A percentile compares a stretch with the other conserved stretches of the same genome.
These are phyloP conservation scores for Stephania yunnanensis DNA, from an alignment of 164 flowering plant species.

Conservation along the genomic window DNA sequence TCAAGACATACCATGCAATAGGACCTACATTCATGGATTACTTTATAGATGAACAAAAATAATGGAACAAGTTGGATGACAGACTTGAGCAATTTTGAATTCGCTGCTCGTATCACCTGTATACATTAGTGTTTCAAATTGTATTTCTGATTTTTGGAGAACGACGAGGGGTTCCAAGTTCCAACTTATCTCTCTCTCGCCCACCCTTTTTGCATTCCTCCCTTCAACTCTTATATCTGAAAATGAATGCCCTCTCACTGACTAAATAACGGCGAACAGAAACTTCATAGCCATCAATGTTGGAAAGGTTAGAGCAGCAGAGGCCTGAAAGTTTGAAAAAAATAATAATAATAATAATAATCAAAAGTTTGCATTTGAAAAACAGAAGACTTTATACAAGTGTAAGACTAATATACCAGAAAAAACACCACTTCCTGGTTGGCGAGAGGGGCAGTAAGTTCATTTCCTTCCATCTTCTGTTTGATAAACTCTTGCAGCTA, in stretches of 20 bases:
- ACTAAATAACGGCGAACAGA: conserved; percentile 28
- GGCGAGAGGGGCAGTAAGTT: conserved; percentile 50
- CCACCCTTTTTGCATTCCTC: neutral
- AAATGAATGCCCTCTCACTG: conserved; percentile 4
- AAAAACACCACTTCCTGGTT: conserved; percentile 63
- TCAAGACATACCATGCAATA: no score
- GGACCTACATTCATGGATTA: no score
- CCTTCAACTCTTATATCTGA: neutral
- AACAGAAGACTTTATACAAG: neutral
- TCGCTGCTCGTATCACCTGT: neutral
- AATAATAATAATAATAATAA: neutral
- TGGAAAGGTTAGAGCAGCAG: conserved; percentile 56
- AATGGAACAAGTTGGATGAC: neutral
- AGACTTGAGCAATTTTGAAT: neutral
- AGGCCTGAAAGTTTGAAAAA: conserved; percentile 43
- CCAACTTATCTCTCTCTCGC: neutral
- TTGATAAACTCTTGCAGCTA: conserved; percentile 64
- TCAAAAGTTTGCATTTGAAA: neutral
- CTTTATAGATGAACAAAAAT: no score
- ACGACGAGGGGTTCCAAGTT: neutral
- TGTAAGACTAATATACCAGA: conserved; percentile 34
- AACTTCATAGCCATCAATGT: conserved; percentile 40
- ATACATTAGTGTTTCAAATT: neutral
- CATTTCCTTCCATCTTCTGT: conserved; percentile 45
- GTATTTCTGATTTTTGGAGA: neutral